phyloP scores from a whole-genome alignment of 176 grass and related monocot species.

The Zoysia pacifica region DNA sequence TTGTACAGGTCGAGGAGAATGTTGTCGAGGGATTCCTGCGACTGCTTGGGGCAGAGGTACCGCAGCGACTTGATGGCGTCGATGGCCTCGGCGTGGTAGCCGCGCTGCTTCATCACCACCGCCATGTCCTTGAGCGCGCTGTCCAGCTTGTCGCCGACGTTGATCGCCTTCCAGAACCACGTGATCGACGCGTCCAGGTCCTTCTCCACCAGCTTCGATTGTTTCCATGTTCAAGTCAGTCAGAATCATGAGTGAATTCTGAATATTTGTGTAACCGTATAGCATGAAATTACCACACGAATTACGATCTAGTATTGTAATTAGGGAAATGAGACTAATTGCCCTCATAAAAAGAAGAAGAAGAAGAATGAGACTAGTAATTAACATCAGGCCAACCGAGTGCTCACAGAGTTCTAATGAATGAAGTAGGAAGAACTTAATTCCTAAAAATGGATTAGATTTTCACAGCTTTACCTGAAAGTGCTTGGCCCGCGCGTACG shows the following conservation, averaged over 20 bases:
- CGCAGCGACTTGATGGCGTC: conserved; percentile 72
- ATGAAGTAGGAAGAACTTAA: neutral
- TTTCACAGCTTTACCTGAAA: conserved; percentile 50
- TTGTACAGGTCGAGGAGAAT: conserved; percentile 78
- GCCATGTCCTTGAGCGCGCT: conserved; percentile 96
- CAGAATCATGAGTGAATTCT: neutral
- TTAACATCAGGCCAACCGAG: too few species aligned
- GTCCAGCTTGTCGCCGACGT: conserved; percentile 60
- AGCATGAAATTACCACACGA: too few species aligned
- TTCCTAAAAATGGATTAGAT: neutral
- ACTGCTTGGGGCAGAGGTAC: conserved; percentile 70
- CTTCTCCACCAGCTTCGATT: conserved; percentile 75
- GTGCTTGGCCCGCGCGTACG: conserved; percentile 91
- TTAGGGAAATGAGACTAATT: too few species aligned
- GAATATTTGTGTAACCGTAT: too few species aligned
- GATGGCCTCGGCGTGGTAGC: conserved; percentile 62
- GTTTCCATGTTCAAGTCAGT: neutral
- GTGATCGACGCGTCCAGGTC: conserved; percentile 70
- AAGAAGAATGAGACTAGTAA: too few species aligned
- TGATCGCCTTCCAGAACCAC: conserved; percentile 91
- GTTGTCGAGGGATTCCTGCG: conserved; percentile 80
- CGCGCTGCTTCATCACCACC: conserved; percentile 85
- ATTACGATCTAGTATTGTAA: too few species aligned
- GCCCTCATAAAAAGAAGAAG: too few species aligned
- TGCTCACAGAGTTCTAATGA: too few species aligned